Conservation (phyloP, 495 filamentous ascomycete species). For the Penicillium waksmanii region DNA sequence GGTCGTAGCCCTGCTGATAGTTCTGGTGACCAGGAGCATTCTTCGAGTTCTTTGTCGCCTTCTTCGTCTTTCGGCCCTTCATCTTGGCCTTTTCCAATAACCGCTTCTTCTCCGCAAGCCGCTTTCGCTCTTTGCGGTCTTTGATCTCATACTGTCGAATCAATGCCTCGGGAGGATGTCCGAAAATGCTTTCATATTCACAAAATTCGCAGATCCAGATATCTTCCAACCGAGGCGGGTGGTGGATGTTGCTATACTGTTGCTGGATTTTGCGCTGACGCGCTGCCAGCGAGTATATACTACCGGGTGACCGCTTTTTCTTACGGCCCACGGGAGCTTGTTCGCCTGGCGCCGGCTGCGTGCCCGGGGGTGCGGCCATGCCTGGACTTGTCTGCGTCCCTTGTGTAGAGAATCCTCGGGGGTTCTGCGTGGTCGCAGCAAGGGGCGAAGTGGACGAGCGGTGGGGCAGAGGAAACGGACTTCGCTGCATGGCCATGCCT, state of each 20-base stretch:
- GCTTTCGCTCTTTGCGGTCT: conserved; percentile 81
- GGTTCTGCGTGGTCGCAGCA: conserved; percentile 31
- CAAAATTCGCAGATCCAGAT: conserved; percentile 96
- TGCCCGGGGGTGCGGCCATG: conserved; percentile 37
- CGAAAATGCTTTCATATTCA: conserved; percentile 87
- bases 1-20: conserved; percentile 53
- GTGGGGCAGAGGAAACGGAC: conserved; percentile 34
- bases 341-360: conserved; percentile 44
- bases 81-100: conserved; percentile 94
- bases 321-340: conserved; percentile 49
- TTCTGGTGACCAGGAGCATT: conserved; percentile 41
- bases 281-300: conserved; percentile 64
- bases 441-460: conserved; percentile 41
- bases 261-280: conserved; percentile 70
- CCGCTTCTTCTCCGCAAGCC: conserved; percentile 78
- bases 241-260: conserved; percentile 73
- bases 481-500: conserved; percentile 59
- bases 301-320: conserved; percentile 58
- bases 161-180: conserved; percentile 77
- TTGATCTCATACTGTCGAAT: conserved; percentile 94
- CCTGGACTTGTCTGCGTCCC: conserved; percentile 65
- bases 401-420: conserved; percentile 56
- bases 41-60: conserved; percentile 70
- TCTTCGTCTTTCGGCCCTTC: conserved; percentile 84
- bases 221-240: conserved; percentile 73